Evolutionary conservation across 1,139 yeast species (phyloP).

Genomic region (Wickerhamiella infanticola): DNA sequence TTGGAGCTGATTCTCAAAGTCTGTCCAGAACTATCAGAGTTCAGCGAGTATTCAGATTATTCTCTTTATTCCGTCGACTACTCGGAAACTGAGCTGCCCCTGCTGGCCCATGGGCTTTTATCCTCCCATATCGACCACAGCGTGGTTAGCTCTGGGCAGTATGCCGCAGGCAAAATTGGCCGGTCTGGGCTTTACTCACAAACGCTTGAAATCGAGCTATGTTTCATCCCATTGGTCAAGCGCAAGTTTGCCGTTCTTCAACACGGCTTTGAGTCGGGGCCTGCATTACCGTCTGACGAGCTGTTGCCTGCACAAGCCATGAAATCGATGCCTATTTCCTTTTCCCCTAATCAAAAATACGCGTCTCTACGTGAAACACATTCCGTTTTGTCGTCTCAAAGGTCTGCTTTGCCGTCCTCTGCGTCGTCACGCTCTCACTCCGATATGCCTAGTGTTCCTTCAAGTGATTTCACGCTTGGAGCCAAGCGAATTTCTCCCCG

Average conservation of each 20-base stretch:
- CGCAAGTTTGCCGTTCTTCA: background rate
- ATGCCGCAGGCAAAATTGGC: slow-evolving; percentile 12
- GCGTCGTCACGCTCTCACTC: background rate
- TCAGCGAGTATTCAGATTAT: slow-evolving; percentile 20
- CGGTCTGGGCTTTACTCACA: slow-evolving; percentile 7
- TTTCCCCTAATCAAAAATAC: background rate
- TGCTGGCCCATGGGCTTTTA: slow-evolving; percentile 29
- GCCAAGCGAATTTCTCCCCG: background rate
- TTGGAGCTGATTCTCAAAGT: slow-evolving; percentile 20
- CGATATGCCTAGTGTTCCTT: background rate
- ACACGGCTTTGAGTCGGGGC: background rate
- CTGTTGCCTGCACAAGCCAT: background rate
- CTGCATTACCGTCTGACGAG: background rate
- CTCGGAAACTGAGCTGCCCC: slow-evolving; percentile 25
- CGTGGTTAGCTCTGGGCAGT: slow-evolving; percentile 15
- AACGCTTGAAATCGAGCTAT: slow-evolving; percentile 15
- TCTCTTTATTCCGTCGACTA: slow-evolving; percentile 28
- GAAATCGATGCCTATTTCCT: background rate
- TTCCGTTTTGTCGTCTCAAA: background rate
- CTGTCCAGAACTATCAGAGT: slow-evolving; percentile 25
- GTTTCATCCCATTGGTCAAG: slow-evolving; percentile 12
- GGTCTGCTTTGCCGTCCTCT: background rate
- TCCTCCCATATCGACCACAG: slow-evolving; percentile 15
- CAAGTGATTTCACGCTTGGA: background rate
- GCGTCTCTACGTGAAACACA: background rate